Percentiles rank a stretch among this genome's conserved stretches.
These are phyloP conservation scores for Mytilinidion resinicola DNA, from an alignment of 495 filamentous ascomycete species.

Conservation along the genomic window DNA sequence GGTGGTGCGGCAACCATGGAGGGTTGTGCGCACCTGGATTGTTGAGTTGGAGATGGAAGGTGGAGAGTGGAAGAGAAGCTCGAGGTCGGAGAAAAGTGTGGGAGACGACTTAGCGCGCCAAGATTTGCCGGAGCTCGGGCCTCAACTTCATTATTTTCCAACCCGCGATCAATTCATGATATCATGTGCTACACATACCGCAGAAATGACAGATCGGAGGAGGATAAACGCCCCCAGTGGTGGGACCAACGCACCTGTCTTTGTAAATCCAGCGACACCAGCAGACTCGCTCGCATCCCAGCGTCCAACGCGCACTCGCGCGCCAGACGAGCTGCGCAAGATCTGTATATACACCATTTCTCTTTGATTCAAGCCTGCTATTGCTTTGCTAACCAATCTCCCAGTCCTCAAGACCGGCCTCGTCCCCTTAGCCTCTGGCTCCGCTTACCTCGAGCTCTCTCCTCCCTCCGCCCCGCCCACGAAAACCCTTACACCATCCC, in stretches of 20 bases:
- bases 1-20: neutral
- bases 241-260: slow-evolving; percentile 70
- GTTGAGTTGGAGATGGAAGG: neutral
- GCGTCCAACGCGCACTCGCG: slow-evolving; percentile 44
- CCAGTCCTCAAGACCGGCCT: slow-evolving; percentile 85
- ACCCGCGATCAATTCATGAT: neutral
- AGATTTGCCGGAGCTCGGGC: neutral
- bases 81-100: neutral
- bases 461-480: slow-evolving; percentile 38
- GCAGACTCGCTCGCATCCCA: slow-evolving; percentile 38
- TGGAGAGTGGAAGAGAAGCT: slow-evolving; percentile 21
- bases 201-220: slow-evolving; percentile 72
- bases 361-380: neutral
- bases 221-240: slow-evolving; percentile 82
- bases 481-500: slow-evolving; percentile 34
- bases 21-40: neutral
- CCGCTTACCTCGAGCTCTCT: slow-evolving; percentile 82
- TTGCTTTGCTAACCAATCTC: slow-evolving; percentile 9
- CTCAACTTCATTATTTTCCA: no score
- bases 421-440: slow-evolving; percentile 88
- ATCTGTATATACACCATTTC: slow-evolving; percentile 59
- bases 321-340: slow-evolving; percentile 62
- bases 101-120: neutral
- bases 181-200: neutral
- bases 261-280: slow-evolving; percentile 40